Evolutionary conservation across 208 protist genomes (phyloP), one percentile per base, ranked within the genome.

Genomic region (Trypanosoma scelopori): DNA sequence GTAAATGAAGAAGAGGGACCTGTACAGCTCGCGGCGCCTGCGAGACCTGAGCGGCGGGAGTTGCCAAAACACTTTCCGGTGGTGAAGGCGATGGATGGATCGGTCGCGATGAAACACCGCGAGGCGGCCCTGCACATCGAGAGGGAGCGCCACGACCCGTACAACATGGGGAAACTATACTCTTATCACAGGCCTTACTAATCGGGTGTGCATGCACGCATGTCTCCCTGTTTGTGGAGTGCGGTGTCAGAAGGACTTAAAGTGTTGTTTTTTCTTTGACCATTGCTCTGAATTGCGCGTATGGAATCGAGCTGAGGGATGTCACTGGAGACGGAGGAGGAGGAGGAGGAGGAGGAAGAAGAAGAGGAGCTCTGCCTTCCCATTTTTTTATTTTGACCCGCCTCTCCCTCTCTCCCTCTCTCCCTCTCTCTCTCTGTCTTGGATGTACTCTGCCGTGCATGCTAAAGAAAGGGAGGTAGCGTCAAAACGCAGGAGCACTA

Each of bases 141-240:
- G 13, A 72, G 68, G 6, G 74, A 63, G 42, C 64, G 57, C 12
- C 18, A 51, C 11, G 28, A 65, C 20, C 67, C 89, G 45, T 74
- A 91, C 59, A 95, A 95, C 74, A 89, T 90, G 82, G 89, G 89
- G 0, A 75, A 89, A 62, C 62, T 95, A 7, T 95, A 95, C 72
- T 95, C 89, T 1, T 95, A 84, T 65, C 89, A 93, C 20, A 79
- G 89, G 20, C 84, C 86, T n/a, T 92, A 91, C 52, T 95, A 78
- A 71, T 3, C 4, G 32, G 41, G 41, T n/a, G 30, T 2, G 27
- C 4, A 22, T 35, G 28, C 2, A 5, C n/a, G 1, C n/a, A 27
- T 5, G 4, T 30, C 48, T 30, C 60, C 60, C 60, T 69, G n/a
- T 64, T 57, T 74, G 58, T 47, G 61, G 28, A 18, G 3, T 5